phyloP scores from a whole-genome alignment of 345 rosid species.

The Rubroshorea leprosula region DNA sequence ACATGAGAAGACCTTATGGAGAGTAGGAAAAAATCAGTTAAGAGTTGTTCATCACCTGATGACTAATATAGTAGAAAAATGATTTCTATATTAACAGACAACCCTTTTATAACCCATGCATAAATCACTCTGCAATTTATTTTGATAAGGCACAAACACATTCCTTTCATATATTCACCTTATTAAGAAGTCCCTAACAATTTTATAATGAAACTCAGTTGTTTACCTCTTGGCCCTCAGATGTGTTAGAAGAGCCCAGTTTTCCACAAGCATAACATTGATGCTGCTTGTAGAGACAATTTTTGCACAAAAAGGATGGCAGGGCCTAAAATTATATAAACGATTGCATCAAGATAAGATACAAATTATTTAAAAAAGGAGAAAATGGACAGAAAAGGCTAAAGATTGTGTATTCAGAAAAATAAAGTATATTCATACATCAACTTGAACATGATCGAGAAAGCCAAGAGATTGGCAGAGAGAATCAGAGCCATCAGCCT shows the following conservation, averaged over 20 bases:
- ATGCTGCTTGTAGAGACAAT: conserved; percentile 49
- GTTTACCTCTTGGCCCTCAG: conserved; percentile 48
- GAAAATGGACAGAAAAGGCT: conserved; percentile 4
- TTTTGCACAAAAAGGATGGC: conserved; percentile 42
- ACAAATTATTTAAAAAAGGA: conserved; percentile 3
- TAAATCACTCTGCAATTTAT: neutral
- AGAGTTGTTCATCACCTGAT: neutral
- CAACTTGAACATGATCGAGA: conserved; percentile 28
- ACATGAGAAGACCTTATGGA: conserved; percentile 58
- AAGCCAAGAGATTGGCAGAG: conserved; percentile 55
- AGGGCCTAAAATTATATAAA: conserved; percentile 37
- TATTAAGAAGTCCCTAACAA: neutral
- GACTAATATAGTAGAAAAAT: neutral
- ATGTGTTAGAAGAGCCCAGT: conserved; percentile 51
- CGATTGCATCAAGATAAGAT: conserved; percentile 2
- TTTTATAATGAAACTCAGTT: neutral
- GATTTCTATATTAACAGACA: neutral
- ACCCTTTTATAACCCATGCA: neutral
- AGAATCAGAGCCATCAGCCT: conserved; percentile 29
- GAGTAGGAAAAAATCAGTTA: neutral
- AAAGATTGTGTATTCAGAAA: conserved; percentile 7
- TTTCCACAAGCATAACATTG: conserved; percentile 71
- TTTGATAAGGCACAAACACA: neutral
- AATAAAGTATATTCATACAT: conserved; percentile 38
- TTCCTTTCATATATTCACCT: neutral